Evolutionary conservation across 768 basidiomycete species (phyloP), one percentile per base, ranked within the genome.

Genomic region (Auricularia sp.): DNA sequence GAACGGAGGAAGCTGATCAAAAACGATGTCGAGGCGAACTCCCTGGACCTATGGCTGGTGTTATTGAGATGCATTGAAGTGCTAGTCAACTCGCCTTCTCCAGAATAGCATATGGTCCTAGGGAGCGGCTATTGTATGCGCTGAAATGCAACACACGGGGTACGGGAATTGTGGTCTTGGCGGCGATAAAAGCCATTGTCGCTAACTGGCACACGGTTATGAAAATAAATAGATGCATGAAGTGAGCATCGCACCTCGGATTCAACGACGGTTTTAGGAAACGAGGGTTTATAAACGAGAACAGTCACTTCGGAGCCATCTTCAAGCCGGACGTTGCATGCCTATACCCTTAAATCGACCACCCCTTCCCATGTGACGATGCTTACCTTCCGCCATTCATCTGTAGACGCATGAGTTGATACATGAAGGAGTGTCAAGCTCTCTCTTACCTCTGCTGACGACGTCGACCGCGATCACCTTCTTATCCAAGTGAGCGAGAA

Each of bases 111-210:
- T 67, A 68, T 16, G 68, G 65, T 18, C 72, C 73, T 29, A 72
- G 62, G 62, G 64, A 39, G 33, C 37, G 64, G 56, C 13, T 66
- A 39, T 18, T 21, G 13, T 51, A 7, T 24, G n/a, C 11, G 33
- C 65, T 65, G 59, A 62, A 67, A 47, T 69, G 62, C 16, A 75
- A 62, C 7, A 73, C 66, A 5, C 65, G 63, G 0, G 72, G 71
- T 3, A 70, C 69, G 54, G 75, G 75, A 18, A 76, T 70, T 3
- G 74, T 70, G 14, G 73, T 74, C 16, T 67, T 65, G 21, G 70
- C 66, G 16, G 68, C 64, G 24, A 76, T 39, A 56, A 72, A 76
- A 14, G 67, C 64, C 67, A 73, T 67, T 3, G 75, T 76, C 37
- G 74, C 74, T 13, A 70, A 68, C 75, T 76, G 35, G 13, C 4